These are phyloP conservation scores for Trichoderma arundinaceum DNA, from an alignment of 2,329 filamentous ascomycete species.

Conservation along the genomic window DNA sequence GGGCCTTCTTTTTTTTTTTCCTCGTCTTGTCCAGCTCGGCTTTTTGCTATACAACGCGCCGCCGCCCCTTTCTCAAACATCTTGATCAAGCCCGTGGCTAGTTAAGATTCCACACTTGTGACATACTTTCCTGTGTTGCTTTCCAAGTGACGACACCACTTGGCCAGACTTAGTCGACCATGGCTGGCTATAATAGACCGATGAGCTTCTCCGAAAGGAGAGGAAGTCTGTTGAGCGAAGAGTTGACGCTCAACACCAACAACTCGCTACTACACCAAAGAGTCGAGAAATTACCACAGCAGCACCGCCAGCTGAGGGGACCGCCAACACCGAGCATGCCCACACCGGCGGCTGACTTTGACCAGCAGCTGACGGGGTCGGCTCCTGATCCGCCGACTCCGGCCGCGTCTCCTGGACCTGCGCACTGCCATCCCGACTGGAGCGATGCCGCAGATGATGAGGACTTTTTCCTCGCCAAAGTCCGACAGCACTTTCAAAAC, in stretches of 20 bases:
- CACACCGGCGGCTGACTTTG: conserved; percentile 67
- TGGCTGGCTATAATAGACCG: conserved; percentile 52
- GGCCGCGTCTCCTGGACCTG: conserved; percentile 68
- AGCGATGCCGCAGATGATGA: conserved; percentile 79
- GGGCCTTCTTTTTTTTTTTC: conserved; percentile 17
- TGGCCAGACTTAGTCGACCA: conserved; percentile 33
- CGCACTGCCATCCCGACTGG: conserved; percentile 71
- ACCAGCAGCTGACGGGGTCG: conserved; percentile 64
- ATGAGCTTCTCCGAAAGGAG: conserved; percentile 67
- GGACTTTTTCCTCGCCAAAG: conserved; percentile 79
- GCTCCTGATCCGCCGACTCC: conserved; percentile 70
- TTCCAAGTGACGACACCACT: conserved; percentile 12
- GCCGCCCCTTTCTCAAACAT: conserved; percentile 1
- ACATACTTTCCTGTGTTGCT: not conserved
- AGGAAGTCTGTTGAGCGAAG: conserved; percentile 63
- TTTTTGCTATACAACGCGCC: not conserved
- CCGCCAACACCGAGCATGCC: conserved; percentile 71
- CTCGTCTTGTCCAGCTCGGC: not conserved
- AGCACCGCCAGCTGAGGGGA: conserved; percentile 54
- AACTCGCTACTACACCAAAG: conserved; percentile 52
- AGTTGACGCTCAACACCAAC: conserved; percentile 60
- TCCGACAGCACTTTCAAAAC: conserved; percentile 79
- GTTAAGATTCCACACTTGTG: not conserved
- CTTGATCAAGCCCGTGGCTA: not conserved
- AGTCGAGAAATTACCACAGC: conserved; percentile 57